Base-by-base conservation (phyloP, 1,284 basidiomycete genomes). In the Porogramme epimiltina region DNA sequence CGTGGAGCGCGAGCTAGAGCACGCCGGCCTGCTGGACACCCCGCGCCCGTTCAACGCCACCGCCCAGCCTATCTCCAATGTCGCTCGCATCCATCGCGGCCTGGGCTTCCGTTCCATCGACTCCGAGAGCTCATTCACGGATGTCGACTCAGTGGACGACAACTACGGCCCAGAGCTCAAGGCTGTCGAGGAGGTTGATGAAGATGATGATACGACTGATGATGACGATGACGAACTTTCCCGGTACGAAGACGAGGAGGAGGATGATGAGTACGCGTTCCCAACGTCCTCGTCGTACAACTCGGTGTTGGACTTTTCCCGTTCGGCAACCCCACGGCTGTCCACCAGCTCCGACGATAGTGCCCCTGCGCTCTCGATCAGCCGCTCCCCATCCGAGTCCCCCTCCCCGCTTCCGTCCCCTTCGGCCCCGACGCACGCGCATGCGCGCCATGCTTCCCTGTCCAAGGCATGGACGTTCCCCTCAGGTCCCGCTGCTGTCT, bases 381-480 rank as follows among this genome's bases (percentile, higher is more conserved):
- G 62, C 39, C 63, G 62, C 18, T 65, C 64, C 22, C 57, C 57
- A 1, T 45, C 49, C 9, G 69, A 71, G n/a, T 51, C 59, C 18
- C 61, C 62, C 1, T 55, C 64, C 0, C 66, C 70, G 16, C 67
- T 73, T 33, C 67, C 49, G 63, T 73, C 59, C 16, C 61, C 63
- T 16, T 39, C 49, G 3, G 60, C 56, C 49, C 62, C 54, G n/a
- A 56, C 42, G 16, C 74, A 78, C 54, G 56, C 53, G 16, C 74
- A 79, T 54, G 55, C 52, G n/a, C 63, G 71, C 22, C 64, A 55
- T 16, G 68, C 73, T 2, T 85, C 86, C 0, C 72, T 89, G 22
- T 80, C 80, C 22, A 84, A 79, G 68, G 74, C 74, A 0, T 91
- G 89, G 89, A 85, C 84, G 0, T 91, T 91, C 70, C 85, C 87